These are phyloP conservation scores for Hsuehochloa calcarea DNA, from an alignment of 176 grass and related monocot species.

Conservation along the genomic window DNA sequence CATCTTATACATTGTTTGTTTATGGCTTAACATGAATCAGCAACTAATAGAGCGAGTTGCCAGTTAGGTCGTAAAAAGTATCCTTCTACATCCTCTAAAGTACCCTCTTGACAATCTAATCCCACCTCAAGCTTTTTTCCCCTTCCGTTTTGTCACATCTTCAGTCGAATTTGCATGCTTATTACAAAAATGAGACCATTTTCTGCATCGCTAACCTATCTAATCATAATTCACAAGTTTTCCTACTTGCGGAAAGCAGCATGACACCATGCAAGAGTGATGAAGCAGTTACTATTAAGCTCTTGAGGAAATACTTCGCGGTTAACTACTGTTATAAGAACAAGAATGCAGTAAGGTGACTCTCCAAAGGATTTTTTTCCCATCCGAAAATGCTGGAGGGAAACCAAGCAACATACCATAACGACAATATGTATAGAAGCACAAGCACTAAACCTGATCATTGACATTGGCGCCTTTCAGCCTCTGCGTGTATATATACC, in stretches of 20 bases:
- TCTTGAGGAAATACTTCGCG: conserved; percentile 9
- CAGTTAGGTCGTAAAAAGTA: background rate
- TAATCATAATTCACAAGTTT: background rate
- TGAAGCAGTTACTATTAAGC: background rate
- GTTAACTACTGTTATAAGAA: background rate
- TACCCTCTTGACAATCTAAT: background rate
- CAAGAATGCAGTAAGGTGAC: background rate
- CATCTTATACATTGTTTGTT: background rate
- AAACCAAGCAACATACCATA: conserved; percentile 12
- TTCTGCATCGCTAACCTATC: background rate
- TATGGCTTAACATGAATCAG: background rate
- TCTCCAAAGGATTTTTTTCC: background rate
- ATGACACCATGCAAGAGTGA: background rate
- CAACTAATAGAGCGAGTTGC: background rate
- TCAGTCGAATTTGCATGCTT: background rate
- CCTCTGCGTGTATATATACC: conserved; percentile 66
- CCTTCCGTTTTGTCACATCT: background rate
- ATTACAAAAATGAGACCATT: background rate
- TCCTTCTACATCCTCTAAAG: background rate
- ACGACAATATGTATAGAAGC: background rate
- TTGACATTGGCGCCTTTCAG: conserved; percentile 79
- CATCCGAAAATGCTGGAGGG: conserved; percentile 7
- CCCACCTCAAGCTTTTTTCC: background rate
- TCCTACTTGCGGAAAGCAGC: background rate
- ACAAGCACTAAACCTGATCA: conserved; percentile 42